Conservation (phyloP, 2,329 filamentous ascomycete genomes). For the Chrysosphaeria jannelii region DNA sequence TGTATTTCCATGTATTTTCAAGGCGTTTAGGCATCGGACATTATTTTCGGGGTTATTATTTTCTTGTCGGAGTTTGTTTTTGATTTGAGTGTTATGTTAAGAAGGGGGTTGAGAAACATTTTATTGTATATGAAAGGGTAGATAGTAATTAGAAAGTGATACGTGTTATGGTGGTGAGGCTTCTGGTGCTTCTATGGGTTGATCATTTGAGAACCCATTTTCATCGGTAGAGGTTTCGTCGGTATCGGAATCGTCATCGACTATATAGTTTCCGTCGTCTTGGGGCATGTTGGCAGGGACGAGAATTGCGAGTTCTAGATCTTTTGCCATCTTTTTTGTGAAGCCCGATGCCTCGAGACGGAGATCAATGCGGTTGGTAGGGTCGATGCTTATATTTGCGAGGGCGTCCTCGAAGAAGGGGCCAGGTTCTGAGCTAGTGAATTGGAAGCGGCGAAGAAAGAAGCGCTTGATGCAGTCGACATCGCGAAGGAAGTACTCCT, state of each 20-base stretch:
- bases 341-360: constrained; percentile 82
- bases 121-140: too few relatives aligned
- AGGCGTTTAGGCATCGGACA: too few relatives aligned
- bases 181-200: too few relatives aligned
- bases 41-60: too few relatives aligned
- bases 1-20: too few relatives aligned
- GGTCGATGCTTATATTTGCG: constrained; percentile 36
- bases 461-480: constrained; percentile 88
- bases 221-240: constrained; percentile 6
- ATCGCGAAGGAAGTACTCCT: constrained; percentile 93
- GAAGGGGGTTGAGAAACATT: too few relatives aligned
- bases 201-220: too few relatives aligned
- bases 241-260: constrained; percentile 8
- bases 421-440: constrained; percentile 50
- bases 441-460: constrained; percentile 70
- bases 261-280: constrained; percentile 7
- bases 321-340: constrained; percentile 87
- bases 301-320: constrained; percentile 70
- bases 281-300: constrained; percentile 26
- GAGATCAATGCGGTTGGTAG: constrained; percentile 46
- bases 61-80: too few relatives aligned
- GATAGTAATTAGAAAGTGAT: too few relatives aligned
- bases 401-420: constrained; percentile 66
- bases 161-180: too few relatives aligned
- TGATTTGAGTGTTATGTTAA: too few relatives aligned